Percentiles rank a stretch among this genome's conserved stretches.
These are phyloP conservation scores for Lepraria neglecta DNA, from an alignment of 495 filamentous ascomycete genomes.

Conservation along the genomic window DNA sequence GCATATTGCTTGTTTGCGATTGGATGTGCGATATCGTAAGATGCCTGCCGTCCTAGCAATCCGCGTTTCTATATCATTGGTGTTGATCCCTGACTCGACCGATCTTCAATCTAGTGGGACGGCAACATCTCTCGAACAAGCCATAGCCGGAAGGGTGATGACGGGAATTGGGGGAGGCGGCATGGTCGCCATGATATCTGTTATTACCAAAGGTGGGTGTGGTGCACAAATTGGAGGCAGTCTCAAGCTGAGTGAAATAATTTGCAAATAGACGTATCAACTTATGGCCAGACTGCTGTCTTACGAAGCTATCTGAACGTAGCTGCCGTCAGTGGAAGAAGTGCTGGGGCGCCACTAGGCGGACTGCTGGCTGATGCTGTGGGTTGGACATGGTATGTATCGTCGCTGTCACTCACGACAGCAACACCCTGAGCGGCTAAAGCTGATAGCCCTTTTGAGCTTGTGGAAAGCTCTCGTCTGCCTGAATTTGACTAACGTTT, in stretches of 20 bases:
- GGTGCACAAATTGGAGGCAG: background rate
- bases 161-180: conserved; percentile 32
- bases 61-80: background rate
- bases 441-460: background rate
- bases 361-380: conserved; percentile 30
- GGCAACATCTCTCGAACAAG: conserved; percentile 24
- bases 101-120: conserved; percentile 22
- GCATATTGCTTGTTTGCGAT: conserved; percentile 33
- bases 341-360: conserved; percentile 31
- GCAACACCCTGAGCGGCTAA: background rate
- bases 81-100: background rate
- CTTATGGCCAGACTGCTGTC: conserved; percentile 27
- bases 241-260: background rate
- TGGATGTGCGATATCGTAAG: conserved; percentile 36
- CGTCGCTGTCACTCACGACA: background rate
- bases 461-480: background rate
- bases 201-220: conserved; percentile 30
- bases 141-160: conserved; percentile 29
- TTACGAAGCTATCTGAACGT: conserved; percentile 32
- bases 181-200: conserved; percentile 30
- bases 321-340: conserved; percentile 27
- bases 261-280: conserved; percentile 25
- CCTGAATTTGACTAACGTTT: background rate
- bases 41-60: background rate
- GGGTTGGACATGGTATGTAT: conserved; percentile 33